Percentiles rank a stretch among this genome's conserved stretches.
These are phyloP conservation scores for Leucocoprinus leucothites DNA, from an alignment of 768 basidiomycete species.

Conservation along the genomic window DNA sequence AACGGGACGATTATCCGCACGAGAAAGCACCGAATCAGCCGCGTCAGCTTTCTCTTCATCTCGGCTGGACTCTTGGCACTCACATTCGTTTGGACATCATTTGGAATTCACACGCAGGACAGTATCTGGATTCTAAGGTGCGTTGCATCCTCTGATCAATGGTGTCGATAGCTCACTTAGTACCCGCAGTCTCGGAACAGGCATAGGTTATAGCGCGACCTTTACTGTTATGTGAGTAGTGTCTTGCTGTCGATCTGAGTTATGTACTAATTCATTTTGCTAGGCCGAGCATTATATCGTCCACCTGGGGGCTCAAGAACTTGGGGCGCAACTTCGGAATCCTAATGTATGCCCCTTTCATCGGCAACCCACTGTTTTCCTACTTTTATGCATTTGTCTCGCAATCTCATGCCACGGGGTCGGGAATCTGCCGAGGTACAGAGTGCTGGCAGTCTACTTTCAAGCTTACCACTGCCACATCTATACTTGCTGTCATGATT, in stretches of 20 bases:
- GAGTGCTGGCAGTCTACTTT: slow-evolving; percentile 71
- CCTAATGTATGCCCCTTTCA: slow-evolving; percentile 70
- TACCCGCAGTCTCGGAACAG: slow-evolving; percentile 54
- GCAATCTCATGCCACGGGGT: slow-evolving; percentile 41
- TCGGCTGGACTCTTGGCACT: slow-evolving; percentile 45
- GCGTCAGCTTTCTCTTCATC: slow-evolving; percentile 55
- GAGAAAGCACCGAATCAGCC: slow-evolving; percentile 55
- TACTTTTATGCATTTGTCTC: slow-evolving; percentile 76
- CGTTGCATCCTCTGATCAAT: neutral
- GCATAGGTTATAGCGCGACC: slow-evolving; percentile 63
- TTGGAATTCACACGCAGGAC: slow-evolving; percentile 43
- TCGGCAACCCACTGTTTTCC: slow-evolving; percentile 74
- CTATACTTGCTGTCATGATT: slow-evolving; percentile 39
- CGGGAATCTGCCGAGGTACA: slow-evolving; percentile 50
- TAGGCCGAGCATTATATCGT: slow-evolving; percentile 69
- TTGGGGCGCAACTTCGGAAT: slow-evolving; percentile 77
- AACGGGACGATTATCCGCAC: slow-evolving; percentile 31
- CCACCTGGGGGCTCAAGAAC: slow-evolving; percentile 69
- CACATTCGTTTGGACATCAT: slow-evolving; percentile 55
- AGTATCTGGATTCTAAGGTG: slow-evolving; percentile 74
- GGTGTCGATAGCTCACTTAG: neutral
- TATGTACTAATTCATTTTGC: slow-evolving; percentile 3
- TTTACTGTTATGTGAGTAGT: slow-evolving; percentile 68
- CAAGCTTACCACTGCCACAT: slow-evolving; percentile 40
- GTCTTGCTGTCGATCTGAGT: neutral